phyloP scores from a whole-genome alignment of 225 moss, liverwort and hornwort species.

The Pseudisothecium myosuroides region DNA sequence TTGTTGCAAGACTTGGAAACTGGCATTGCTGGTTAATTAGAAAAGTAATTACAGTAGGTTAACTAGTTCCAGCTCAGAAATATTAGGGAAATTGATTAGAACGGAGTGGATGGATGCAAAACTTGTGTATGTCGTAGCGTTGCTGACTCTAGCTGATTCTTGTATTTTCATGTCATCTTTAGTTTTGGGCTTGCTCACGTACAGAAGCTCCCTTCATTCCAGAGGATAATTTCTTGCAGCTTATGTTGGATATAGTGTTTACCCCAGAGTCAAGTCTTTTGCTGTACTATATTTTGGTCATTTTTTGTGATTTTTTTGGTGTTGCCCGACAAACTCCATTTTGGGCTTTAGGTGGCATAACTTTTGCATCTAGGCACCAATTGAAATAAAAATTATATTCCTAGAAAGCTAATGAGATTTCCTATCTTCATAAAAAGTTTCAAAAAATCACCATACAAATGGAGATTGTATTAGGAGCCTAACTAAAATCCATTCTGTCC shows the following conservation, averaged over 20 bases:
- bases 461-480: no score
- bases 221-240: background rate
- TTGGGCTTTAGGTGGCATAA: no score
- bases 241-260: background rate
- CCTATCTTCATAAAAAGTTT: no score
- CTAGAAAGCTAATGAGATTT: no score
- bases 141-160: background rate
- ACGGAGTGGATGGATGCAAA: background rate
- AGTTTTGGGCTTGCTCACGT: slow-evolving; percentile 1
- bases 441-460: no score
- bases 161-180: background rate
- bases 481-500: no score
- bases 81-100: background rate
- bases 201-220: background rate
- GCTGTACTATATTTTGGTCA: background rate
- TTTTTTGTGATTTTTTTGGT: no score
- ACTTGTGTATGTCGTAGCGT: background rate
- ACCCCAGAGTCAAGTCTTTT: no score
- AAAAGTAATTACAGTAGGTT: background rate
- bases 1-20: background rate
- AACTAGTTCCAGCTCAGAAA: background rate
- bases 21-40: background rate
- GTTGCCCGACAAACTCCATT: no score
- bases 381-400: no score
- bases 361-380: no score